Percentiles rank a stretch among this genome's conserved stretches.
Evolutionary conservation across 2,329 filamentous ascomycete species (phyloP).

Genomic region (Sporothrix dimorphospora): DNA sequence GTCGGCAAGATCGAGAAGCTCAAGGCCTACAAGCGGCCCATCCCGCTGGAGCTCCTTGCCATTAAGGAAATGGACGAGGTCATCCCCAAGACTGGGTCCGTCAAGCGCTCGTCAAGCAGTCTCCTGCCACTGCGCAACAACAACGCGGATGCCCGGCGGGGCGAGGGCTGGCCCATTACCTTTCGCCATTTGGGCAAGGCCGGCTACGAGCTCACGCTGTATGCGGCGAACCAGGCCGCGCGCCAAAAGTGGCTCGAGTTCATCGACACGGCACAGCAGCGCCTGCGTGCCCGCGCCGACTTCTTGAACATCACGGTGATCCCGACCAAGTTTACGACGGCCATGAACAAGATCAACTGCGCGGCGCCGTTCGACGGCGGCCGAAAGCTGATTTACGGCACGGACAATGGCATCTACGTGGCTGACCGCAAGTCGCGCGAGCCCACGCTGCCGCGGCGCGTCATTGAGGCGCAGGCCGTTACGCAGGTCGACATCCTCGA

Average conservation of each 20-base stretch:
- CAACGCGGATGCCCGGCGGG: slow-evolving; percentile 58
- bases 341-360: slow-evolving; percentile 86
- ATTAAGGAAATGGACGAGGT: slow-evolving; percentile 98
- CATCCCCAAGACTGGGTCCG: slow-evolving; percentile 75
- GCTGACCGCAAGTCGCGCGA: slow-evolving; percentile 91
- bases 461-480: slow-evolving; percentile 83
- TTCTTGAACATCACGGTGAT: slow-evolving; percentile 79
- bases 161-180: slow-evolving; percentile 88
- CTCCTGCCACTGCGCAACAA: slow-evolving; percentile 60
- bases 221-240: slow-evolving; percentile 80
- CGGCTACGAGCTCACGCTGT: slow-evolving; percentile 90
- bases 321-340: slow-evolving; percentile 62
- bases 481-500: slow-evolving; percentile 96
- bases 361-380: slow-evolving; percentile 94
- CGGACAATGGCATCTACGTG: slow-evolving; percentile 90
- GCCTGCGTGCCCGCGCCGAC: slow-evolving; percentile 81
- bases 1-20: slow-evolving; percentile 93
- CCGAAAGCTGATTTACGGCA: slow-evolving; percentile 90
- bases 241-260: slow-evolving; percentile 97
- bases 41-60: slow-evolving; percentile 87
- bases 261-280: slow-evolving; percentile 88
- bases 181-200: slow-evolving; percentile 96
- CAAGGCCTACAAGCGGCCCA: slow-evolving; percentile 90
- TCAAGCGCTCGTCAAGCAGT: slow-evolving; percentile 86
- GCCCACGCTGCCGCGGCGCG: slow-evolving; percentile 72